Evolutionary conservation across 768 basidiomycete species (phyloP).

Genomic region (Glaciozyma martinii): DNA sequence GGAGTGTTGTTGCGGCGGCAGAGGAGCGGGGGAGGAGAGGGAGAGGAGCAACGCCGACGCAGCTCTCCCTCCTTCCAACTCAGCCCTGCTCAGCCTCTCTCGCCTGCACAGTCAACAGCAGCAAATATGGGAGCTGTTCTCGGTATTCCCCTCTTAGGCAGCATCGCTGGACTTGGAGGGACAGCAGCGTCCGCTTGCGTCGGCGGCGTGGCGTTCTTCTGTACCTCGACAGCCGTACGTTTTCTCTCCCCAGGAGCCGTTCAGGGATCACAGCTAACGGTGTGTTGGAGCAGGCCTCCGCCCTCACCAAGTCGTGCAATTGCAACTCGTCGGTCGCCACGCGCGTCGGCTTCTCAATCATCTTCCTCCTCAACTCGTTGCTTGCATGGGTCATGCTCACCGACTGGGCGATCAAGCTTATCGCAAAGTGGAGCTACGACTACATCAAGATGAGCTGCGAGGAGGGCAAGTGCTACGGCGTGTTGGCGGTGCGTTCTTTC

Average conservation of each 20-base stretch:
- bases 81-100: not conserved
- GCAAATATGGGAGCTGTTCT: constrained; percentile 43
- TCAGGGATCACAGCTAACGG: not conserved
- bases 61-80: not conserved
- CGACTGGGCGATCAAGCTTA: constrained; percentile 68
- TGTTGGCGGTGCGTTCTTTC: constrained; percentile 66
- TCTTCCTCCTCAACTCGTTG: constrained; percentile 90
- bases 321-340: constrained; percentile 93
- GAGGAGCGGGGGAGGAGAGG: not conserved
- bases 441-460: constrained; percentile 98
- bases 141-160: constrained; percentile 43
- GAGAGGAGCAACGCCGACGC: not conserved
- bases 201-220: constrained; percentile 51
- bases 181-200: constrained; percentile 59
- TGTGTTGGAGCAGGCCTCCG: constrained; percentile 18
- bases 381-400: constrained; percentile 96
- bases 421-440: constrained; percentile 88
- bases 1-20: not conserved
- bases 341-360: constrained; percentile 52
- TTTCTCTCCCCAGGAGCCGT: not conserved
- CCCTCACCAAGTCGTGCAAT: constrained; percentile 82
- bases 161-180: constrained; percentile 48
- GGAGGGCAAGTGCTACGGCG: constrained; percentile 87
- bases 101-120: not conserved
- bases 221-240: constrained; percentile 27